Base-by-base conservation (phyloP, 768 basidiomycete species). In the Albatrellus ellisii region DNA sequence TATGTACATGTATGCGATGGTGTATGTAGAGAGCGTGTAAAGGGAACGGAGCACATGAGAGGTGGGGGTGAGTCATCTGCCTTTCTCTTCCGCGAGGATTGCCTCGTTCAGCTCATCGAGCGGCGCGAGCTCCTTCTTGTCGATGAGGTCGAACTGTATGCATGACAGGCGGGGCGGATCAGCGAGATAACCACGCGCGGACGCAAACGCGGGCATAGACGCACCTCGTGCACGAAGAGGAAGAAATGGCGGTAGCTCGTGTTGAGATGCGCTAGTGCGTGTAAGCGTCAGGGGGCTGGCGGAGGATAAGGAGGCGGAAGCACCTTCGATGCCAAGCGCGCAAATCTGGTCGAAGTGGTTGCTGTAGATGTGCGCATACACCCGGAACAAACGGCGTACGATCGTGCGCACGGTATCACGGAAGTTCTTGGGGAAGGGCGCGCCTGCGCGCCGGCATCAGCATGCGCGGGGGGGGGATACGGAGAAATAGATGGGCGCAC, bases 311-410 rank as follows among this genome's bases (percentile, higher is more conserved):
- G 31, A 33, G 32, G 37, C 33, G 21, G 46, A 41, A 66, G 29
- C 46, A 94, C 94, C 94, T 74, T 99, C 95, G 40, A 99, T 97
- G 4, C 92, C 92, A 35, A 99, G 65, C 11, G 95, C 95, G 59
- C 94, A 98, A 45, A 98, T 88, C 54, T 98, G 94, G 54, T 98
- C 95, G 59, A 99, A 98, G 62, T 99, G 95, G 52, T 90, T 94
- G 68, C 91, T 94, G 67, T 99, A 99, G 56, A 98, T 79, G 59
- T 99, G 95, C 15, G 91, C 95, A 58, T 99, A 99, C 31, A 99
- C 86, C 14, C 95, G 75, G 72, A 99, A 99, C 42, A 99, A 61
- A 21, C 95, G 75, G 34, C 95, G 75, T 44, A 89, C 75, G 45
- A 99, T 90, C 8, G 87, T 89, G 56, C 89, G 81, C 46, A 95